Base-by-base conservation (phyloP, 805 yeast species). In the Candida oleophila region DNA sequence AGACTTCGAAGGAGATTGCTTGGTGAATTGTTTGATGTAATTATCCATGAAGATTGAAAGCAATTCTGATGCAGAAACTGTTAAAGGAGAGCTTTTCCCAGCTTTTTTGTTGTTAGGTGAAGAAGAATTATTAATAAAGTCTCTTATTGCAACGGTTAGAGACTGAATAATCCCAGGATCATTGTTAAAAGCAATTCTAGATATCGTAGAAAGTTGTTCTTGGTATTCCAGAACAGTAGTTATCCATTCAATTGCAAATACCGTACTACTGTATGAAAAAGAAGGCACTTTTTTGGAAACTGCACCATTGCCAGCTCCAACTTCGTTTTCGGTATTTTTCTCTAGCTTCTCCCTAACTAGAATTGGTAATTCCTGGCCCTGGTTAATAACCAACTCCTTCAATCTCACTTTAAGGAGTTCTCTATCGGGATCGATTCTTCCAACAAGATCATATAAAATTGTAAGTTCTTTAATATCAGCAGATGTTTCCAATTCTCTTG, bases 181-280 rank as follows among this genome's bases (percentile, higher is more conserved):
- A 39, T 67, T 71, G 2, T 67, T 68, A 52, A 84, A 81, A 2
- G 86, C 69, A 4, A 62, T 60, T 20, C 68, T 64, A 22, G 81
- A 62, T 2, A 90, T 68, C 2, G 40, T 25, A 33, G 76, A 77
- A 54, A 80, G 80, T 48, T 79, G 80, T 3, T 66, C 68, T 52
- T 78, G 83, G 47, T 81, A 66, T 9, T 59, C 62, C 9, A 87
- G 60, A 2, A 87, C 73, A 22, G 76, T 70, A 38, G 78, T 78
- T 8, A 87, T 76, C 92, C 95, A 90, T 44, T 73, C 71, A 2
- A 80, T 72, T 0, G 96, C 94, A 53, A 76, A 78, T 43, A 71
- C 66, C 7, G 83, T 63, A 48, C 76, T 65, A 19, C 19, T 36
- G 22, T n/a, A 36, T 3, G 37, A 30, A 44, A 49, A 58, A 16